Percentiles rank a stretch among this genome's conserved stretches.
These are phyloP conservation scores for Coniella lustricola DNA, from an alignment of 2,329 filamentous ascomycete genomes.

Conservation along the genomic window DNA sequence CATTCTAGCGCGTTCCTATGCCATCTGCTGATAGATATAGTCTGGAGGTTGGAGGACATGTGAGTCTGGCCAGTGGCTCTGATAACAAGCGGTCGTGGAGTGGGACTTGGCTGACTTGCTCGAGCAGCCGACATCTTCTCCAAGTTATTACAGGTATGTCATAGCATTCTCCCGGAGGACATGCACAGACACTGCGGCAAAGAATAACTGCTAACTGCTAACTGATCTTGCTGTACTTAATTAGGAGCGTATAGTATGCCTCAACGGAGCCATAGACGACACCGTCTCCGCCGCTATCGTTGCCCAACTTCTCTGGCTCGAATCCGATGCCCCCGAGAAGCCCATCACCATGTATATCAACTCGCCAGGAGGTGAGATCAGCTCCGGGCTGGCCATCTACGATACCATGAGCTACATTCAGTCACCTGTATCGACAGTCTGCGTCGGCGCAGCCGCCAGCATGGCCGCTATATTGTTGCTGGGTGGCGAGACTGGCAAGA, in stretches of 20 bases:
- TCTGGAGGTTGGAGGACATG: slow-evolving; percentile 72
- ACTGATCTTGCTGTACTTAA: slow-evolving; percentile 6
- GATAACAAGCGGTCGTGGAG: background rate
- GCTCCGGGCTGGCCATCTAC: slow-evolving; percentile 84
- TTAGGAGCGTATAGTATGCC: slow-evolving; percentile 85
- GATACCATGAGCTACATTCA: slow-evolving; percentile 98
- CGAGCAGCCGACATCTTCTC: slow-evolving; percentile 72
- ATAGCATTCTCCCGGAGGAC: background rate
- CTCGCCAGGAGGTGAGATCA: slow-evolving; percentile 87
- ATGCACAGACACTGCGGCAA: slow-evolving; percentile 19
- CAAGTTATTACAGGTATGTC: slow-evolving; percentile 62
- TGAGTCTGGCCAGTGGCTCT: slow-evolving; percentile 34
- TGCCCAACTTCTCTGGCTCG: slow-evolving; percentile 93
- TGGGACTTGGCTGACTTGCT: slow-evolving; percentile 20
- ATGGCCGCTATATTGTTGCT: slow-evolving; percentile 90
- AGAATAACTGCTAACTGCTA: slow-evolving; percentile 21
- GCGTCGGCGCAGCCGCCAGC: slow-evolving; percentile 85
- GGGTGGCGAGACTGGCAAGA: slow-evolving; percentile 76
- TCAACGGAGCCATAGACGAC: slow-evolving; percentile 89
- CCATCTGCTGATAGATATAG: slow-evolving; percentile 37
- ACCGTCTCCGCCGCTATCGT: slow-evolving; percentile 88
- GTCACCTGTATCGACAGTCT: slow-evolving; percentile 88
- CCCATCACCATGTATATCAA: slow-evolving; percentile 98
- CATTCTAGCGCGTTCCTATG: background rate
- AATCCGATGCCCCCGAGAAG: slow-evolving; percentile 91